phyloP scores from a whole-genome alignment of 176 grass and related monocot species.

The Zea mays region DNA sequence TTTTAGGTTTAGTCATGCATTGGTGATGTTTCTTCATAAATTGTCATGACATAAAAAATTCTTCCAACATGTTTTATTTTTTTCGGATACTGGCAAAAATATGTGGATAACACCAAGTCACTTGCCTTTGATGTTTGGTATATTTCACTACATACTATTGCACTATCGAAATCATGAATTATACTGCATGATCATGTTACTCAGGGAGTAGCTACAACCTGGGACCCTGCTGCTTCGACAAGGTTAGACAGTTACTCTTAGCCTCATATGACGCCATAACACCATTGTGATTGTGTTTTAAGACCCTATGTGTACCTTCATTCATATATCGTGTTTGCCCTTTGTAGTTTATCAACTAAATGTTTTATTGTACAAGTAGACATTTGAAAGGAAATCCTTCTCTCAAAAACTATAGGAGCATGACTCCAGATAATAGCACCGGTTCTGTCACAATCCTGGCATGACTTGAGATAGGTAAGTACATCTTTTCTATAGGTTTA shows the following conservation, averaged over 20 bases:
- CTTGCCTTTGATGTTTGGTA: slow-evolving; percentile 90
- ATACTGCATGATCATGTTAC: slow-evolving; percentile 76
- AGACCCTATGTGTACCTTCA: no score
- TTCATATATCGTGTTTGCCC: neutral
- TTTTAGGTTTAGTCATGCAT: slow-evolving; percentile 58
- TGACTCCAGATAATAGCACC: no score
- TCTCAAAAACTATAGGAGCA: no score
- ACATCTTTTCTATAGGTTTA: no score
- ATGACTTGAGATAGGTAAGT: no score
- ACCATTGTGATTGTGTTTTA: neutral
- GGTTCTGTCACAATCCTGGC: no score
- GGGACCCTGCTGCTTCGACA: slow-evolving; percentile 85
- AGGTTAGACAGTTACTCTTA: slow-evolving; percentile 45
- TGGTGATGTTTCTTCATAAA: slow-evolving; percentile 29
- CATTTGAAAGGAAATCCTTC: no score
- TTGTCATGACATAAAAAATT: no score
- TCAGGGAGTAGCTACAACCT: slow-evolving; percentile 80
- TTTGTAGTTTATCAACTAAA: no score
- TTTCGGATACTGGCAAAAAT: slow-evolving; percentile 84
- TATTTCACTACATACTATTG: slow-evolving; percentile 76
- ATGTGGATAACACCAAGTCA: slow-evolving; percentile 73
- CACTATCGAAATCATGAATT: slow-evolving; percentile 73
- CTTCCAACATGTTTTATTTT: slow-evolving; percentile 92
- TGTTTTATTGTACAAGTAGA: no score
- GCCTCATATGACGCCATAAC: neutral